phyloP scores from a whole-genome alignment of 164 flowering plant species.

The Nymphaea thermarum region DNA sequence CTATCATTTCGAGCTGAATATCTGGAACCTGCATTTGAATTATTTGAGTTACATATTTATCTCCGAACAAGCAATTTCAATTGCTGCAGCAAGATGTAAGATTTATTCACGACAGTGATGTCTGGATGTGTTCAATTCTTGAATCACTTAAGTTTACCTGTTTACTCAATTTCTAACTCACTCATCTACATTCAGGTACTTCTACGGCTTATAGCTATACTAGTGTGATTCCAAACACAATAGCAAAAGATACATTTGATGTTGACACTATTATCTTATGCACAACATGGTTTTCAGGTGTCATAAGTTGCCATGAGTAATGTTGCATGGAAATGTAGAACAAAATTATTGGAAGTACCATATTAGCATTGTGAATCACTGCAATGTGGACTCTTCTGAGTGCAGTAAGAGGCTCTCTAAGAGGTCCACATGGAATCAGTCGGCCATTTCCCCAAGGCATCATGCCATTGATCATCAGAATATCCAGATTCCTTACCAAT shows the following conservation, averaged over 20 bases:
- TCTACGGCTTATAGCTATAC: too few species aligned
- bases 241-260: too few species aligned
- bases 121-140: too few species aligned
- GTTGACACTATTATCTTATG: too few species aligned
- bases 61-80: too few species aligned
- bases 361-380: conserved; percentile 79
- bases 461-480: conserved; percentile 82
- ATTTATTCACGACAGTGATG: too few species aligned
- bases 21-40: conserved; percentile 32
- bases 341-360: conserved; percentile 34
- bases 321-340: background rate
- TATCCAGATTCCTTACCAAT: conserved; percentile 61
- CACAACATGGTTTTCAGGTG: background rate
- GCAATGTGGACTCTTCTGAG: conserved; percentile 56
- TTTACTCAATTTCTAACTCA: too few species aligned
- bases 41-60: background rate
- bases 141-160: too few species aligned
- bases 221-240: too few species aligned
- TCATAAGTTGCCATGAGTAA: background rate
- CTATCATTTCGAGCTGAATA: conserved; percentile 27
- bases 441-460: conserved; percentile 64
- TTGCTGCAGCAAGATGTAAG: too few species aligned
- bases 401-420: conserved; percentile 70
- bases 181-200: too few species aligned
- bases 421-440: conserved; percentile 70